These are phyloP conservation scores for Cercospora nicotianae DNA, from an alignment of 2,329 filamentous ascomycete genomes.

Conservation along the genomic window DNA sequence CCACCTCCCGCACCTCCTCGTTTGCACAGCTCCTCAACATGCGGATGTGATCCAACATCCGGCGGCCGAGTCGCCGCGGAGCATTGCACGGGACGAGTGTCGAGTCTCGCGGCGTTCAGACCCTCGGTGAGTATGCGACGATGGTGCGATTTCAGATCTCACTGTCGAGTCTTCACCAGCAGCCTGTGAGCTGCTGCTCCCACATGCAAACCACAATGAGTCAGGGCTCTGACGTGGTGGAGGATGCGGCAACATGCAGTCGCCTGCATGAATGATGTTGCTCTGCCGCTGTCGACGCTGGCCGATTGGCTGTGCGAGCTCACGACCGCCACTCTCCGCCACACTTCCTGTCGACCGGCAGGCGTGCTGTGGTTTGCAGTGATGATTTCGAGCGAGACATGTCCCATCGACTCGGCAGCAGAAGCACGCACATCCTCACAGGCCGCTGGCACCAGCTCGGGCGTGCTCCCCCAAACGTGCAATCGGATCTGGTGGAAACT, in stretches of 20 bases:
- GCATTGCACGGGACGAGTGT: not conserved
- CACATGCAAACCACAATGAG: constrained; percentile 21
- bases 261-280: constrained; percentile 23
- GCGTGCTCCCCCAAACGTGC: not conserved
- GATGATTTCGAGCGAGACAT: not conserved
- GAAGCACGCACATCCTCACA: not conserved
- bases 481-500: not conserved
- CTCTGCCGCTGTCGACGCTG: constrained; percentile 11
- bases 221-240: constrained; percentile 13
- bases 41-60: not conserved
- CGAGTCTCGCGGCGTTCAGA: not conserved
- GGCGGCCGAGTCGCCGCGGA: not conserved
- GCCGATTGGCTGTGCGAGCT: constrained; percentile 18
- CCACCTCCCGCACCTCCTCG: constrained; percentile 7
- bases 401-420: not conserved
- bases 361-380: not conserved
- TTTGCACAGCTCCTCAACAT: constrained; percentile 2
- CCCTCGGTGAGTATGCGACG: not conserved
- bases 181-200: not conserved
- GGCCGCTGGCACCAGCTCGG: not conserved
- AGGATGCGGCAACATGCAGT: constrained; percentile 12
- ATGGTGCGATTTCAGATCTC: not conserved
- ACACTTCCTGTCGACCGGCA: not conserved
- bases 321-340: constrained; percentile 17
- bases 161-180: not conserved